Percentiles rank a stretch among this genome's conserved stretches.
phyloP scores from a whole-genome alignment of 2,329 filamentous ascomycete species.

The Alternaria gaisen region DNA sequence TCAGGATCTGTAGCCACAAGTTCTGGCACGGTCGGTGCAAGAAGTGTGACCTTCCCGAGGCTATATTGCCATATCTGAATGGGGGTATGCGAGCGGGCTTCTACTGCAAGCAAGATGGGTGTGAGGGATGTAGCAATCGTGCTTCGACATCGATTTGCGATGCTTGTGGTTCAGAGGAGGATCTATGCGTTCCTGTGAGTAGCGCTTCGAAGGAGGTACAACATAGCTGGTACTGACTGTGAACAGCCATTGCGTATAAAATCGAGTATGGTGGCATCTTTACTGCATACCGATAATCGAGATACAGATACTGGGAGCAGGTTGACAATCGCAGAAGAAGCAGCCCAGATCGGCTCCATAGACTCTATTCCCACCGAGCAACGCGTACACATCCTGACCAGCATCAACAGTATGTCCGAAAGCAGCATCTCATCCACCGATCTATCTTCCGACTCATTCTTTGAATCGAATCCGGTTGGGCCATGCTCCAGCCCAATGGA shows the following conservation, averaged over 20 bases:
- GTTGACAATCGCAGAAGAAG: neutral
- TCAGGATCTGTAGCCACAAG: constrained; percentile 1
- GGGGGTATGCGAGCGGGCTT: neutral
- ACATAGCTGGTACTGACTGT: neutral
- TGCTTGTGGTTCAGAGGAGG: neutral
- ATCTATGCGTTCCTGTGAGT: neutral
- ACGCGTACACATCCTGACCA: neutral
- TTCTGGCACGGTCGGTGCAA: constrained; percentile 1
- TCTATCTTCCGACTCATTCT: neutral
- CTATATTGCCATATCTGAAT: neutral
- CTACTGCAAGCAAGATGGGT: neutral
- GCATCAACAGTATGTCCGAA: neutral
- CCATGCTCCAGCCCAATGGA: neutral
- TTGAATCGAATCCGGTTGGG: neutral
- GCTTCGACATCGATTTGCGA: neutral
- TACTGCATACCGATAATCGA: neutral
- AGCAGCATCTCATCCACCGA: neutral
- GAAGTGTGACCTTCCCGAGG: constrained; percentile 1
- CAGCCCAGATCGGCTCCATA: neutral
- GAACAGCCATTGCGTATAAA: neutral
- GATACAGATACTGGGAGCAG: neutral
- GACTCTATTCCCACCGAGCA: neutral
- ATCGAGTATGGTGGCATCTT: neutral
- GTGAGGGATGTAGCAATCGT: neutral
- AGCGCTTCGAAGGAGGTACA: neutral